phyloP scores from a whole-genome alignment of 768 basidiomycete species.

The Tylopilus vinaceipallidus region DNA sequence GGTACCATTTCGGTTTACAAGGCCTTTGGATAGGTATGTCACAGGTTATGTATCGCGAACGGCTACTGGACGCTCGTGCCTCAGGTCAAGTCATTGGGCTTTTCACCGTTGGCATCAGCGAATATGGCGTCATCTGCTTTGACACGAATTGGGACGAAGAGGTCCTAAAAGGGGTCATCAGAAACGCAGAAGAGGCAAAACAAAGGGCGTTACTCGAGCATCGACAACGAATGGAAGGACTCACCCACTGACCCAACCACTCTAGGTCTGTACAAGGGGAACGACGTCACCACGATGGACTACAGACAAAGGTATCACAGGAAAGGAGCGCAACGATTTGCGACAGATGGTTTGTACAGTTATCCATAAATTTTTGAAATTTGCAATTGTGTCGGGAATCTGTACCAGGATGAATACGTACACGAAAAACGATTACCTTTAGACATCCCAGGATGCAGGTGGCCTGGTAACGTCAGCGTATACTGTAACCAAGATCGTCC shows the following conservation, averaged over 20 bases:
- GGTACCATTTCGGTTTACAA: slow-evolving; percentile 40
- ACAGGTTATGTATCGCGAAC: background rate
- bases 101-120: slow-evolving; percentile 67
- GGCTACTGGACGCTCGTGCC: slow-evolving; percentile 10
- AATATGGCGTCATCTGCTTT: slow-evolving; percentile 60
- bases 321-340: background rate
- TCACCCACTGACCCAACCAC: slow-evolving; percentile 17
- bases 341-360: background rate
- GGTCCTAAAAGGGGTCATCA: slow-evolving; percentile 37
- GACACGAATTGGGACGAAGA: slow-evolving; percentile 51
- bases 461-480: background rate
- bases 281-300: background rate
- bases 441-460: background rate
- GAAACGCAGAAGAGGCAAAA: slow-evolving; percentile 36
- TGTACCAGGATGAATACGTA: background rate
- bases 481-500: background rate
- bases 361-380: no score
- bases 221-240: slow-evolving; percentile 9
- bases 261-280: background rate
- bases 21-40: slow-evolving; percentile 51
- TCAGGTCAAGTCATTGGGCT: slow-evolving; percentile 72
- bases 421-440: background rate
- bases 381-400: background rate
- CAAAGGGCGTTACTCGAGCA: slow-evolving; percentile 26
- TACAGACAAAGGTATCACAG: background rate